Evolutionary conservation across 75 land plant genomes (phyloP).

Genomic region (Ceratopteris richardii): DNA sequence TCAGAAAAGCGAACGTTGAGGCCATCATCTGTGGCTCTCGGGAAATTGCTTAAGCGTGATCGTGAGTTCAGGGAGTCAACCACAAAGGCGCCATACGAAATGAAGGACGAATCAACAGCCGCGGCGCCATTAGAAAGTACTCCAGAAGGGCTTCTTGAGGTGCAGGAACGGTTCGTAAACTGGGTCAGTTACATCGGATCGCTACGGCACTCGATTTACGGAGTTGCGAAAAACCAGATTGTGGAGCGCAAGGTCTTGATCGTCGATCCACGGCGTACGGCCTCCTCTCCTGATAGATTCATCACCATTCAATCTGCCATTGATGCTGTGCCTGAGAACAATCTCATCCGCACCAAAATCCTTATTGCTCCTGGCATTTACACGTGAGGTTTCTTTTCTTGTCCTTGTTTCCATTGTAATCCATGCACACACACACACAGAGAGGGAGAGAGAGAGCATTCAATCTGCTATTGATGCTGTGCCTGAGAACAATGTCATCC

Average conservation of each 20-base stretch:
- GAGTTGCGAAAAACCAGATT: conserved; percentile 42
- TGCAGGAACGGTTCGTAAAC: conserved; percentile 26
- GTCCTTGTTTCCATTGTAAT: no score
- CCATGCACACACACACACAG: no score
- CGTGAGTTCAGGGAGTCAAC: no score
- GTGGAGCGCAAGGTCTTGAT: conserved; percentile 3
- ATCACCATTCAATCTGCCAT: conserved; percentile 31
- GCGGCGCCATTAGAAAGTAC: no score
- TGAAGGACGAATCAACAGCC: no score
- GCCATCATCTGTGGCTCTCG: no score
- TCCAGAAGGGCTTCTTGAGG: no score
- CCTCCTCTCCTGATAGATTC: no score
- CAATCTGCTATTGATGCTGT: conserved; percentile 47
- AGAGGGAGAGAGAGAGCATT: conserved; percentile 30
- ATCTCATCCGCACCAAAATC: conserved; percentile 14
- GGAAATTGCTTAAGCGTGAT: no score
- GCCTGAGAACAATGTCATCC: conserved; percentile 26
- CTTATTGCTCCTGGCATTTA: conserved; percentile 37
- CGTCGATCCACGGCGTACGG: no score
- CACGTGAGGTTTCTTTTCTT: conserved; percentile 9
- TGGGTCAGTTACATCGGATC: conserved; percentile 56
- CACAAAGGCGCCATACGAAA: no score
- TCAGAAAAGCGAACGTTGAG: no score
- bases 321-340: conserved; percentile 36
- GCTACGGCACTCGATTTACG: conserved; percentile 39